These are phyloP conservation scores for Podospora comata DNA, from an alignment of 495 filamentous ascomycete species.

Conservation along the genomic window DNA sequence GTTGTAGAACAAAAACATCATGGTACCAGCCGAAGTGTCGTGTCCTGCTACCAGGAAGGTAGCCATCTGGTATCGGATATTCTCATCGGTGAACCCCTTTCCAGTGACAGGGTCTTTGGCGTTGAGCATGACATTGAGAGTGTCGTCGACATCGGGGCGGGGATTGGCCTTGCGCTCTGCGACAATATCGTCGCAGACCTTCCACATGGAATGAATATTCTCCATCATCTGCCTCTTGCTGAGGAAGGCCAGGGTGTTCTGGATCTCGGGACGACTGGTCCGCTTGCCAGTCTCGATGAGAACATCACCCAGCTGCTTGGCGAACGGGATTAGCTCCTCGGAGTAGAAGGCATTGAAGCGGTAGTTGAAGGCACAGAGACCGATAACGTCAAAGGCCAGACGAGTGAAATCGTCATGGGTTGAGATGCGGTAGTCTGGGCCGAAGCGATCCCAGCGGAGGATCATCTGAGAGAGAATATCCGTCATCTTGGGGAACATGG, in stretches of 20 bases:
- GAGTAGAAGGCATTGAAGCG: conserved; percentile 75
- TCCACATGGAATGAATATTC: conserved; percentile 52
- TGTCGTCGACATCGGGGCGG: conserved; percentile 54
- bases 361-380: conserved; percentile 68
- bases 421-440: conserved; percentile 52
- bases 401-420: conserved; percentile 73
- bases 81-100: conserved; percentile 51
- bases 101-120: conserved; percentile 59
- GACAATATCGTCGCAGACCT: conserved; percentile 52
- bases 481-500: conserved; percentile 74
- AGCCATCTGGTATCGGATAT: conserved; percentile 59
- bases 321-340: conserved; percentile 59
- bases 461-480: conserved; percentile 68
- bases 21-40: conserved; percentile 55
- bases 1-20: conserved; percentile 40
- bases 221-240: conserved; percentile 49
- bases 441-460: conserved; percentile 71
- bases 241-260: conserved; percentile 44
- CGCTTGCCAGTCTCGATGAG: conserved; percentile 50
- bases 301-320: conserved; percentile 52
- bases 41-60: conserved; percentile 61
- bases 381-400: conserved; percentile 68
- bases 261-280: conserved; percentile 41
- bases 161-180: conserved; percentile 51
- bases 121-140: conserved; percentile 60